phyloP scores from a whole-genome alignment of 2,329 filamentous ascomycete genomes.

The Ploettnerulaceae sp. region DNA sequence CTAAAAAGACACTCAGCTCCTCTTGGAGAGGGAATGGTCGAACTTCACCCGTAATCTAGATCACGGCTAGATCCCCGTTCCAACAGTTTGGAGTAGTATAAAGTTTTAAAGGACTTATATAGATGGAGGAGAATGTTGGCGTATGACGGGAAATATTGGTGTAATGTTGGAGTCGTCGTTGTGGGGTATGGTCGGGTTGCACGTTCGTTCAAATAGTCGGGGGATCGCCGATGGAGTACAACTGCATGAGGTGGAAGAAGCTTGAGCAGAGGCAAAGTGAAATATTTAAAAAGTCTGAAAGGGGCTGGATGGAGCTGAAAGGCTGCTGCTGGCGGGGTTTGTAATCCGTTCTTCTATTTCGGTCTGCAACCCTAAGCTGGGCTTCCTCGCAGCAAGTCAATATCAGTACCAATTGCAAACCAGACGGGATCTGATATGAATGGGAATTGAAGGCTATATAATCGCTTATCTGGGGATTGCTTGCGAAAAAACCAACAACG shows the following conservation, averaged over 20 bases:
- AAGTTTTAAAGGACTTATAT: conserved; percentile 2
- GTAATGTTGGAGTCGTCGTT: conserved; percentile 11
- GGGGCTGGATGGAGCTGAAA: too few species aligned
- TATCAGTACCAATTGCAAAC: too few species aligned
- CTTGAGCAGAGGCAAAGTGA: background rate
- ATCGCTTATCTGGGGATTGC: conserved; percentile 14
- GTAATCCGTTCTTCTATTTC: conserved; percentile 6
- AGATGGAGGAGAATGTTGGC: conserved; percentile 2
- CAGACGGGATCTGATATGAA: conserved; percentile 7
- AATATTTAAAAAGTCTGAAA: too few species aligned
- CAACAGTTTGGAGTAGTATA: background rate
- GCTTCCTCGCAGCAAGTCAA: background rate
- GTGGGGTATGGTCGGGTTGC: conserved; percentile 3
- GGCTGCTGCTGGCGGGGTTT: background rate
- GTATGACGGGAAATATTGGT: conserved; percentile 14
- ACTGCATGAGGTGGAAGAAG: conserved; percentile 13
- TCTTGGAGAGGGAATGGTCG: conserved; percentile 14
- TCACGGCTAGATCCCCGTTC: background rate
- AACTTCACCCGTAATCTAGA: conserved; percentile 5
- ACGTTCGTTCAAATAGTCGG: conserved; percentile 7
- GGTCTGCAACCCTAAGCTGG: too few species aligned
- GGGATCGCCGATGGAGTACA: conserved; percentile 14
- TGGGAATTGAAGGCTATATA: background rate
- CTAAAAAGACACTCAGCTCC: conserved; percentile 35
- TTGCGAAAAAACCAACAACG: conserved; percentile 14